phyloP scores from a whole-genome alignment of 2,329 filamentous ascomycete species.

The Aureobasidium pullulans region DNA sequence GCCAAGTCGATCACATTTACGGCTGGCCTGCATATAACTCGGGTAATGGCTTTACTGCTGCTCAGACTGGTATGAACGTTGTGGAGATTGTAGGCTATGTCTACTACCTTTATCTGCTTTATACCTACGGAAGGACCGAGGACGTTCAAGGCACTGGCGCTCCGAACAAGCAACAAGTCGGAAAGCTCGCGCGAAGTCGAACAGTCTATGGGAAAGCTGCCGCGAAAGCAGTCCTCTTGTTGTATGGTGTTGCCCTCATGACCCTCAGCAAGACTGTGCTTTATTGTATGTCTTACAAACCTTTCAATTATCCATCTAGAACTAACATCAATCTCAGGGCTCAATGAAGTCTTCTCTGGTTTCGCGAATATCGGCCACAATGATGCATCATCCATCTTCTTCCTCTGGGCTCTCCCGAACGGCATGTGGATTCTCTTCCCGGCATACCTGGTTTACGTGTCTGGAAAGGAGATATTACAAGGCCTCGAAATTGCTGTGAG shows the following conservation, averaged over 20 bases:
- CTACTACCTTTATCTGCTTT: conserved; percentile 53
- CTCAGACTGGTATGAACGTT: conserved; percentile 63
- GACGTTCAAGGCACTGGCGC: conserved; percentile 31
- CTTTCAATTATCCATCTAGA: not conserved
- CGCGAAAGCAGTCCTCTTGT: conserved; percentile 50
- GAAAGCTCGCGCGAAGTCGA: conserved; percentile 41
- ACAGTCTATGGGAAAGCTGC: conserved; percentile 46
- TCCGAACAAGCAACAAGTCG: conserved; percentile 33
- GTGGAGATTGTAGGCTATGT: conserved; percentile 61
- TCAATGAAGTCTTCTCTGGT: conserved; percentile 54
- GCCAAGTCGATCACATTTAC: conserved; percentile 72
- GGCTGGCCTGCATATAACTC: conserved; percentile 64
- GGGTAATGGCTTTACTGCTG: conserved; percentile 66
- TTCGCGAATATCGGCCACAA: conserved; percentile 60
- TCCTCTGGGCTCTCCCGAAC: conserved; percentile 60
- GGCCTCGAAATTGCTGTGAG: conserved; percentile 44
- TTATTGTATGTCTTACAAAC: conserved; percentile 44
- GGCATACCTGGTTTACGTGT: conserved; percentile 53
- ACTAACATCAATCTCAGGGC: conserved; percentile 3
- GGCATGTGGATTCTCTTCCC: conserved; percentile 49
- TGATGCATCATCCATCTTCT: conserved; percentile 42
- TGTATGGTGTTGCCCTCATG: conserved; percentile 53
- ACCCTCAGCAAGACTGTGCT: conserved; percentile 61
- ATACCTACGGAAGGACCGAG: conserved; percentile 29
- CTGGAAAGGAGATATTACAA: conserved; percentile 55